A percentile compares a stretch with the other conserved stretches of the same genome.
These are phyloP conservation scores for Ophiostoma sp. DNA, from an alignment of 2,329 filamentous ascomycete species.

Conservation along the genomic window DNA sequence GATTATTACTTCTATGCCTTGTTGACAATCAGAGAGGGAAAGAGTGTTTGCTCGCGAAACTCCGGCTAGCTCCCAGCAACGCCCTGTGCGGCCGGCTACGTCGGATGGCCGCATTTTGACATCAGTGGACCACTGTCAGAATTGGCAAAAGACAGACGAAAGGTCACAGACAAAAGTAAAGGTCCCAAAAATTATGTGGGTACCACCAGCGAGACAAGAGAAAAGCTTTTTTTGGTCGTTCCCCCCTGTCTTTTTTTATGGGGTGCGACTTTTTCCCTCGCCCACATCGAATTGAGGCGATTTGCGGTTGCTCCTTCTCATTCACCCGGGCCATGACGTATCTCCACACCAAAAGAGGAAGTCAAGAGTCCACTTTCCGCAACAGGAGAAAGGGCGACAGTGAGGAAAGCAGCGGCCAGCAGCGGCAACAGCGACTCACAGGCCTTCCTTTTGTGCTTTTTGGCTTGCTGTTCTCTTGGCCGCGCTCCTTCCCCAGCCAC, in stretches of 20 bases:
- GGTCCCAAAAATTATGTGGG: not conserved
- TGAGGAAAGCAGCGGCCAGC: not conserved
- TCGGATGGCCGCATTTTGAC: slow-evolving; percentile 21
- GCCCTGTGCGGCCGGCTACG: slow-evolving; percentile 11
- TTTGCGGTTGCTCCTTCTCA: not conserved
- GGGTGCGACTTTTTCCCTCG: not conserved
- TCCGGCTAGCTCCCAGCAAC: not conserved
- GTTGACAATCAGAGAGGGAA: not conserved
- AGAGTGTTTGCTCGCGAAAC: not conserved
- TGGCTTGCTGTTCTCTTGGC: not conserved
- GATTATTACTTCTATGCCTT: not conserved
- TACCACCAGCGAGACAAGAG: not conserved
- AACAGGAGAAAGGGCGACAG: not conserved
- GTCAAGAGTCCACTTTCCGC: slow-evolving; percentile 11
- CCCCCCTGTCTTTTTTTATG: not conserved
- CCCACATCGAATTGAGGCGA: not conserved
- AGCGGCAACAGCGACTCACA: not conserved
- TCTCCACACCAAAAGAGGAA: slow-evolving; percentile 16
- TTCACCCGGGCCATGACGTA: slow-evolving; percentile 20
- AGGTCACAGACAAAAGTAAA: not conserved
- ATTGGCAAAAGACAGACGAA: not conserved
- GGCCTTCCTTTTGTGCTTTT: not conserved
- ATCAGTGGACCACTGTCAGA: not conserved
- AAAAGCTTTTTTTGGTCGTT: not conserved
- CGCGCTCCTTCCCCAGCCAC: slow-evolving; percentile 13